Evolutionary conservation across 2,329 filamentous ascomycete species (phyloP), one percentile per base, ranked within the genome.

Genomic region (Ophiostoma quercus): DNA sequence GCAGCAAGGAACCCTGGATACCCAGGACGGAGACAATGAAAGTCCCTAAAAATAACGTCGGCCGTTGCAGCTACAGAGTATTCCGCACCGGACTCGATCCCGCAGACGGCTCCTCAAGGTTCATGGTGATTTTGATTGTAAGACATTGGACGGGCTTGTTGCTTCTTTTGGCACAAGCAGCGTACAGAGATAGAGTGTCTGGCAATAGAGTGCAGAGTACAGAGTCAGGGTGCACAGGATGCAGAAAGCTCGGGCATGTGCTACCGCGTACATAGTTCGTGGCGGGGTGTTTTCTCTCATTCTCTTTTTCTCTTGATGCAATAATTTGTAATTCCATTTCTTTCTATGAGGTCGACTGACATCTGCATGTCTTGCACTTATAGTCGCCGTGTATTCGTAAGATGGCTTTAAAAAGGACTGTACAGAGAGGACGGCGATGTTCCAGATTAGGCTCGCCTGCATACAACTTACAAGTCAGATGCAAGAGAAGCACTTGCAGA

Each of bases 91-190:
- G 22, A 14, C 22, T 25, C n/a, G 19, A 25, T 25, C 51, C 51
- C 51, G 51, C 51, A 14, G 51, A 57, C 51, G 51, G 22, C 22
- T 19, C n/a, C 19, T 65, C 43, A 19, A 19, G 0, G 43, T 47
- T 47, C 43, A 47, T 5, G 16, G 6, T 65, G 62, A 6, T 22
- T 25, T n/a, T 2, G 62, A 41, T 34, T 25, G 39, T 47, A 22
- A 22, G 37, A 66, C 39, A 43, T 47, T n/a, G 63, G 34, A 11
- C 65, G 65, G 65, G 65, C 39, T 41, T 47, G 19, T 43, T 66
- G 65, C 65, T 66, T 41, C 39, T 43, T 66, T 66, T 25, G 65
- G 65, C 65, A 66, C 41, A 43, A 41, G 14, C 34, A 43, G 39
- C 65, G 65, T 43, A 47, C 43, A 47, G 39, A 29, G 9, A 32